phyloP scores from a whole-genome alignment of 345 rosid species.

The Turritis glabra region DNA sequence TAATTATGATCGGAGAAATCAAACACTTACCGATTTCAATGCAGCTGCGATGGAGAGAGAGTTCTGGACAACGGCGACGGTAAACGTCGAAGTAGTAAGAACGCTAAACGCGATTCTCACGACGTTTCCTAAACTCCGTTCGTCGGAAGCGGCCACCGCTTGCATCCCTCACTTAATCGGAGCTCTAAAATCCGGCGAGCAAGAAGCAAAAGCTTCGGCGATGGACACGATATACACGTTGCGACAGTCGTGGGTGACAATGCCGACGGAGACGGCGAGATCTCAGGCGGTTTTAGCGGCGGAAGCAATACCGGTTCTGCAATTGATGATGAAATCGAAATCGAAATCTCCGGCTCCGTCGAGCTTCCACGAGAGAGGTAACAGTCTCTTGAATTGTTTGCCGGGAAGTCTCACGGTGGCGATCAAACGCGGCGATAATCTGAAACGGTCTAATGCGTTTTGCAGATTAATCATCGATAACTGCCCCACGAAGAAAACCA shows the following conservation, averaged over 20 bases:
- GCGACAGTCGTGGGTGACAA: constrained; percentile 78
- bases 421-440: constrained; percentile 74
- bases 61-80: constrained; percentile 64
- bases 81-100: constrained; percentile 73
- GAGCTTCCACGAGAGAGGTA: constrained; percentile 80
- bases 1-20: neutral
- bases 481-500: constrained; percentile 75
- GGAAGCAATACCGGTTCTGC: constrained; percentile 78
- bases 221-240: constrained; percentile 74
- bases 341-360: constrained; percentile 52
- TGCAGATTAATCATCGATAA: constrained; percentile 74
- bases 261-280: constrained; percentile 68
- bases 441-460: constrained; percentile 84
- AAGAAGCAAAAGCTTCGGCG: constrained; percentile 69
- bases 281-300: constrained; percentile 78
- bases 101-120: constrained; percentile 73
- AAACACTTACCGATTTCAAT: constrained; percentile 7
- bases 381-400: constrained; percentile 73
- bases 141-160: constrained; percentile 78
- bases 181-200: constrained; percentile 75
- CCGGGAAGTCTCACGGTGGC: constrained; percentile 86
- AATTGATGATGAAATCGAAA: constrained; percentile 78
- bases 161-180: constrained; percentile 76
- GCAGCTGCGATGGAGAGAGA: constrained; percentile 94
- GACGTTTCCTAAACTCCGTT: constrained; percentile 81